Evolutionary conservation across 2,329 filamentous ascomycete species (phyloP), one percentile per base, ranked within the genome.

Genomic region (Trichophyton rubrum): DNA sequence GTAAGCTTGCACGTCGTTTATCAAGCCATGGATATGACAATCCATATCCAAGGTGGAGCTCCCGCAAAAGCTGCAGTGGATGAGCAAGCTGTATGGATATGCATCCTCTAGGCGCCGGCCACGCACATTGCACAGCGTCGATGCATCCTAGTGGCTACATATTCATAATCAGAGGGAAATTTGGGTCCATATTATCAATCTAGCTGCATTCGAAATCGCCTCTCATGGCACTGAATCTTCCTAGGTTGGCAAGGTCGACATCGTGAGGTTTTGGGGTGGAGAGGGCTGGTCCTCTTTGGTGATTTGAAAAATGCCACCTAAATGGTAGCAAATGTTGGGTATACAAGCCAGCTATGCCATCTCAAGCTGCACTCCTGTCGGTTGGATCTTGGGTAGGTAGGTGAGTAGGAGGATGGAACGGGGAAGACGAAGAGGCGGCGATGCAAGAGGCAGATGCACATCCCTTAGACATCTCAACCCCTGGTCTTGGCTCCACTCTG

Each of bases 1-100:
- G 45, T 49, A 49, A 49, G 45, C 45, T 49, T 49, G 45, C 45
- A 49, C 45, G 45, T 49, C 45, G 45, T 49, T 49, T 49, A 53
- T 53, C 49, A 33, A 30, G 49, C 49, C 38, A 15, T 53, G 49
- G 27, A 33, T 53, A 53, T 8, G 22, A 30, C 27, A 33, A 22
- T 22, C 45, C 17, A 11, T 30, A 30, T 30, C 27, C 9, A 49
- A 22, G 17, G 24, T 22, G 24, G 27, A 53, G 49, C 24, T 53
- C 49, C 24, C 49, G 13, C 49, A 30, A 33, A 15, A 15, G 49
- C 49, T 53, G 27, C 27, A 33, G 27, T 53, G 49, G 38, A 41
- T 53, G n/a, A 5, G 27, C 24, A 13, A 33, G 11, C 11, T 9
- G 20, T 22, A 33, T n/a, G 49, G 17, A 15, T 33, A 30, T 53